Percentiles rank a stretch among this genome's conserved stretches.
Evolutionary conservation across 1,284 basidiomycete genomes (phyloP).

Genomic region (Bjerkandera adusta): DNA sequence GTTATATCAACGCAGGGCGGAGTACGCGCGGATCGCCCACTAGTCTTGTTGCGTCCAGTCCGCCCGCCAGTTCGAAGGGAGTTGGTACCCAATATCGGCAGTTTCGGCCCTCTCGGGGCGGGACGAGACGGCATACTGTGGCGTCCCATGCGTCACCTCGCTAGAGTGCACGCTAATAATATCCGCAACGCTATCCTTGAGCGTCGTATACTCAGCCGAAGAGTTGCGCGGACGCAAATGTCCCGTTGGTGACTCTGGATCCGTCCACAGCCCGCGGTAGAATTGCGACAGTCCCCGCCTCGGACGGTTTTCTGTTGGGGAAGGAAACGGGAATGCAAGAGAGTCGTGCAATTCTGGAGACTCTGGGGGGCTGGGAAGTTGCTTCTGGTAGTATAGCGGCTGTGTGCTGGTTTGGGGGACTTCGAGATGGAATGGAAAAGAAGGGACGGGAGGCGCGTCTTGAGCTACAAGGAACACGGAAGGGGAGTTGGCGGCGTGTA

Average conservation of each 20-base stretch:
- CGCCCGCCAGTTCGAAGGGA: neutral
- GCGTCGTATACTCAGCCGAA: neutral
- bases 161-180: neutral
- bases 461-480: no score
- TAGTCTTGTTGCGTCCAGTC: neutral
- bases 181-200: neutral
- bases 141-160: neutral
- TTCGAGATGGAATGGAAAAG: neutral
- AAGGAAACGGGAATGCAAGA: slow-evolving; percentile 6
- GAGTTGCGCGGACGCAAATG: neutral
- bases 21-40: neutral
- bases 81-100: slow-evolving; percentile 1
- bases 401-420: neutral
- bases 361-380: neutral
- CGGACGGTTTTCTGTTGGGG: neutral
- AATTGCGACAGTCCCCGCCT: neutral
- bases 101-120: neutral
- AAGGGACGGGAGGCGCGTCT: slow-evolving; percentile 1
- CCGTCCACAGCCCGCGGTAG: neutral
- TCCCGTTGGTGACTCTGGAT: no score
- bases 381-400: neutral
- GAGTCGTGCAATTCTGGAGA: neutral
- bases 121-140: neutral
- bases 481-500: neutral
- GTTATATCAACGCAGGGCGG: neutral